phyloP scores from a whole-genome alignment of 2,329 filamentous ascomycete species.

The Blumeria hordei region DNA sequence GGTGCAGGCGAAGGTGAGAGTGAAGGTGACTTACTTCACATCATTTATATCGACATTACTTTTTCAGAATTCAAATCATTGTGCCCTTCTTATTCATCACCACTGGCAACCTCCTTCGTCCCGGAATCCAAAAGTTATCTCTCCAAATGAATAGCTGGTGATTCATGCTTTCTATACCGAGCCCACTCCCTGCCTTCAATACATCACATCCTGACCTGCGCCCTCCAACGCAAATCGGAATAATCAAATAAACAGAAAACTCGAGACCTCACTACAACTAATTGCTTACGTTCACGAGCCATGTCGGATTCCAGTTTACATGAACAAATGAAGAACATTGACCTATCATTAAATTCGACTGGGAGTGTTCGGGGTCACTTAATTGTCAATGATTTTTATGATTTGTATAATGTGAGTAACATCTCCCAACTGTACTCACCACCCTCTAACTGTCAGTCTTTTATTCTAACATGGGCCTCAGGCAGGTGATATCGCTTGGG shows the following conservation, averaged over 20 bases:
- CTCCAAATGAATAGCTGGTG: too few species aligned
- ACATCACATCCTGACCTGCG: not conserved
- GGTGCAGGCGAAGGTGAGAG: not conserved
- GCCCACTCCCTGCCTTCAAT: not conserved
- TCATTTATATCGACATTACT: not conserved
- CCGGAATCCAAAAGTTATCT: too few species aligned
- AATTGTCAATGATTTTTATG: not conserved
- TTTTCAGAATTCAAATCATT: not conserved
- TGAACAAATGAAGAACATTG: not conserved
- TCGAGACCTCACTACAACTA: too few species aligned
- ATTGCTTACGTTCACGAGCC: too few species aligned
- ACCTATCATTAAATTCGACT: not conserved
- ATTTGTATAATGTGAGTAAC: not conserved
- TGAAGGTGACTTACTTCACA: not conserved
- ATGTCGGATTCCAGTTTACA: not conserved
- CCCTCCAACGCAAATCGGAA: too few species aligned
- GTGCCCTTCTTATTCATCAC: not conserved
- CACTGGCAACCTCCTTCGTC: not conserved
- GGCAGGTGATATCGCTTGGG: conserved; percentile 50
- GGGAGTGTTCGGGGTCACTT: not conserved
- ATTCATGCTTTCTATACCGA: not conserved
- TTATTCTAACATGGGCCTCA: not conserved
- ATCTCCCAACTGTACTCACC: not conserved
- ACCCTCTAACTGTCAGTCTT: not conserved
- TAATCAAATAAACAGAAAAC: too few species aligned